Conservation (phyloP, 495 filamentous ascomycete species). For the Penicillium waksmanii region DNA sequence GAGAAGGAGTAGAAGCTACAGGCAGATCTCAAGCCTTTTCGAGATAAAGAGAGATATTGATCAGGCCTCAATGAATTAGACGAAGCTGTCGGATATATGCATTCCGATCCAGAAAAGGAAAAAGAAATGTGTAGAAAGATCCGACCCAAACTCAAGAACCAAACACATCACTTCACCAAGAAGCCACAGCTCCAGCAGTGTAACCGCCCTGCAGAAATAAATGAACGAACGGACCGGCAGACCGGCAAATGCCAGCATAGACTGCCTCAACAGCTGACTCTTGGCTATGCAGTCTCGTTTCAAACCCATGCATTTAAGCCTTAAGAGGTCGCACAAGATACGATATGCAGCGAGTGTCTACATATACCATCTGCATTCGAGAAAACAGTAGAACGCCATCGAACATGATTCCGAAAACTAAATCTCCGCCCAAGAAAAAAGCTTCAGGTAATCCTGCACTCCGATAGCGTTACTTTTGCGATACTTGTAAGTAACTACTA, state of each 20-base stretch:
- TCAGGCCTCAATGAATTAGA: too few relatives aligned
- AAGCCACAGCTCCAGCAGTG: not conserved
- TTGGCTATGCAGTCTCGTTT: slow-evolving; percentile 1
- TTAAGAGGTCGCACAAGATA: not conserved
- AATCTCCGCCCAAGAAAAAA: not conserved
- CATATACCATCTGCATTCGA: not conserved
- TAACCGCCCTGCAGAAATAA: not conserved
- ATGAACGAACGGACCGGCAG: not conserved
- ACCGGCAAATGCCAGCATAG: not conserved
- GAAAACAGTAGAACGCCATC: not conserved
- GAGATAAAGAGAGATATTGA: too few relatives aligned
- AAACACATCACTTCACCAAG: too few relatives aligned
- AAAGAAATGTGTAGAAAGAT: too few relatives aligned
- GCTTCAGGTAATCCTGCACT: not conserved
- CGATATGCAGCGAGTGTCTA: not conserved
- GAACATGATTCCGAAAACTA: not conserved
- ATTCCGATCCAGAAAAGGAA: too few relatives aligned
- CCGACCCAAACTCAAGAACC: too few relatives aligned
- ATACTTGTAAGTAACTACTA: too few relatives aligned
- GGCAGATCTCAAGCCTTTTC: too few relatives aligned
- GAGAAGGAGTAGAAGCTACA: too few relatives aligned
- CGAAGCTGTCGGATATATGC: too few relatives aligned
- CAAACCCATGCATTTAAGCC: not conserved
- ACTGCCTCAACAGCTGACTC: not conserved
- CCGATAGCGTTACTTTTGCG: too few relatives aligned